Conservation (phyloP, 2,329 filamentous ascomycete genomes). For the Ophiostoma australiae region DNA sequence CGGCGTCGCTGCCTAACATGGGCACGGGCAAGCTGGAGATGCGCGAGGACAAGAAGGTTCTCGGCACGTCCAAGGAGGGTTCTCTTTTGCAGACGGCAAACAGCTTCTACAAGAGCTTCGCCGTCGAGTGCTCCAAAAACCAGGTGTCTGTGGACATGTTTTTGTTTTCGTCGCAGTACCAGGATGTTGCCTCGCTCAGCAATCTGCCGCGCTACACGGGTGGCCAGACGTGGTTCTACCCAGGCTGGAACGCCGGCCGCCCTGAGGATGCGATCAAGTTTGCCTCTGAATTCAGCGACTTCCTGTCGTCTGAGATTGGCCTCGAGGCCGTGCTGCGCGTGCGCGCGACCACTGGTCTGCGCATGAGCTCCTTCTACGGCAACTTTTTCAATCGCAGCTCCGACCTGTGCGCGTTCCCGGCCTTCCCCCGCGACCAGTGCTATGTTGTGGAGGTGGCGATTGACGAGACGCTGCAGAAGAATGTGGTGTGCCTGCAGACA, state of each 20-base stretch:
- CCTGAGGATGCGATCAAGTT: slow-evolving; percentile 97
- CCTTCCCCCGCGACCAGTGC: slow-evolving; percentile 93
- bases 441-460: slow-evolving; percentile 98
- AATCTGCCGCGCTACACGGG: slow-evolving; percentile 94
- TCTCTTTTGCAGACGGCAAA: slow-evolving; percentile 83
- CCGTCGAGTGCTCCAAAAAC: slow-evolving; percentile 97
- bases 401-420: slow-evolving; percentile 94
- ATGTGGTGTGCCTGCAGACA: slow-evolving; percentile 85
- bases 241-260: slow-evolving; percentile 91
- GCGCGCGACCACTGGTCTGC: slow-evolving; percentile 84
- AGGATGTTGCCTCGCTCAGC: slow-evolving; percentile 93
- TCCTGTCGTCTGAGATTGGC: slow-evolving; percentile 92
- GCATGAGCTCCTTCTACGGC: slow-evolving; percentile 97
- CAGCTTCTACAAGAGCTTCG: slow-evolving; percentile 98
- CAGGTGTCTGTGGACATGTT: slow-evolving; percentile 99
- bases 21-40: slow-evolving; percentile 87
- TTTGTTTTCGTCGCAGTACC: slow-evolving; percentile 90
- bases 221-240: slow-evolving; percentile 97
- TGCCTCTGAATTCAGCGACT: slow-evolving; percentile 92
- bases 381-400: slow-evolving; percentile 99
- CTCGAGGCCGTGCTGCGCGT: slow-evolving; percentile 94
- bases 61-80: slow-evolving; percentile 90
- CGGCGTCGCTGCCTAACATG: slow-evolving; percentile 81
- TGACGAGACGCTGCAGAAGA: slow-evolving; percentile 88
- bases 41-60: slow-evolving; percentile 91